phyloP scores from a whole-genome alignment of 805 yeast species.

The Blastobotrys peoriensis region DNA sequence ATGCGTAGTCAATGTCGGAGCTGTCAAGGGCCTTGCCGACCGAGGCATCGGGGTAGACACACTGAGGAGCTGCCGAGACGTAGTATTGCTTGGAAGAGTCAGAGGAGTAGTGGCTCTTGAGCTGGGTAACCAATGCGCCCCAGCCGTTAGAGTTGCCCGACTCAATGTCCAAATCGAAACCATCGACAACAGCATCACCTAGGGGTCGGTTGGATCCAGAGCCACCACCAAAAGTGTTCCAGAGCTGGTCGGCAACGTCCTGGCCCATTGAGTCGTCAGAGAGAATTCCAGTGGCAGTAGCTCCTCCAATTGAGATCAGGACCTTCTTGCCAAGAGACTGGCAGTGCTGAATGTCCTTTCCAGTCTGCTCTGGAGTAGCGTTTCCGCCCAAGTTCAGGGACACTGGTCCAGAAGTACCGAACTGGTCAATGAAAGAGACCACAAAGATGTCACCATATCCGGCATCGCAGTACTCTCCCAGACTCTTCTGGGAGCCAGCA shows the following conservation, averaged over 20 bases:
- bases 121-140: slow-evolving; percentile 48
- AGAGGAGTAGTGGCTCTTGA: slow-evolving; percentile 38
- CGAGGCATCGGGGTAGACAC: slow-evolving; percentile 75
- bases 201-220: slow-evolving; percentile 48
- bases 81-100: slow-evolving; percentile 57
- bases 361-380: slow-evolving; percentile 45
- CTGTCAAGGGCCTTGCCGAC: slow-evolving; percentile 61
- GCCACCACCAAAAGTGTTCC: slow-evolving; percentile 51
- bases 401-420: slow-evolving; percentile 36
- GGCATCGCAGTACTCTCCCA: slow-evolving; percentile 58
- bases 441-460: slow-evolving; percentile 57
- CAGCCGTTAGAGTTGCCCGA: slow-evolving; percentile 57
- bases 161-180: slow-evolving; percentile 75
- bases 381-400: slow-evolving; percentile 54
- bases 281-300: slow-evolving; percentile 53
- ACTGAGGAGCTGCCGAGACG: slow-evolving; percentile 89
- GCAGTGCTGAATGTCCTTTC: slow-evolving; percentile 64
- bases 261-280: slow-evolving; percentile 48
- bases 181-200: slow-evolving; percentile 73
- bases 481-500: slow-evolving; percentile 44
- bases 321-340: slow-evolving; percentile 75
- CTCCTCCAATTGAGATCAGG: slow-evolving; percentile 74
- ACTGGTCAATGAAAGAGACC: slow-evolving; percentile 61
- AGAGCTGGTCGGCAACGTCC: slow-evolving; percentile 45
- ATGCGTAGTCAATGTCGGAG: slow-evolving; percentile 70